Base-by-base conservation (phyloP, 805 yeast genomes). In the Babjeviella inositovora region DNA sequence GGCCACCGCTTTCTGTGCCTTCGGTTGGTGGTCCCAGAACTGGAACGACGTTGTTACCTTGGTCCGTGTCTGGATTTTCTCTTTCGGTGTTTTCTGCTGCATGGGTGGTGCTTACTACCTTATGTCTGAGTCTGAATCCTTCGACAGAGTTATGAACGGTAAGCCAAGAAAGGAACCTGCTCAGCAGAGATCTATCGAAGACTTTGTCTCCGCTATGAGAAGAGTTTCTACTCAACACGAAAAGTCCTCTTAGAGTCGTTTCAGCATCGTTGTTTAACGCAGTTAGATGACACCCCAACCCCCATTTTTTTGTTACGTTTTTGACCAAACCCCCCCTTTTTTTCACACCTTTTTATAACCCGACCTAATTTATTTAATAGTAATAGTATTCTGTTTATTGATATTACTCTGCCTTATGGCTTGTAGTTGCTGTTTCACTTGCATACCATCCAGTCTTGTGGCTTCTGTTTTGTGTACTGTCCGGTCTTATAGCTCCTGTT, bases 21-120 rank as follows among this genome's bases (percentile, higher is more conserved):
- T 81, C 72, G 95, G 95, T 43, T 84, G 93, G 94, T 82, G 92
- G 87, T 76, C 92, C 38, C 93, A 80, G 59, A 84, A 84, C 73
- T 81, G 90, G 84, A 84, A 87, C 53, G 93, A 87, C 60, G 75
- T 84, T 40, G 94, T 84, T 41, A 73, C 95, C 28, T 92, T 84
- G 50, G 85, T 75, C 53, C 76, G 94, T 68, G 70, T 77, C 57
- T 84, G 90, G 90, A 59, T 84, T 50, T 82, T 80, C 81, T 82
- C 95, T 33, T 76, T 84, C 64, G 95, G 95, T 70, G 75, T 79
- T 58, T 84, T 84, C 87, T 84, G 93, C 68, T 70, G 74, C 57
- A 57, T 82, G 65, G 93, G 93, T 56, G 95, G 94, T 69, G 80
- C 87, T 47, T 84, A 84, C 79, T 85, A 77, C 75, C 51, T 79